phyloP scores from a whole-genome alignment of 1,284 basidiomycete species.

The Rhodotorula sp. region DNA sequence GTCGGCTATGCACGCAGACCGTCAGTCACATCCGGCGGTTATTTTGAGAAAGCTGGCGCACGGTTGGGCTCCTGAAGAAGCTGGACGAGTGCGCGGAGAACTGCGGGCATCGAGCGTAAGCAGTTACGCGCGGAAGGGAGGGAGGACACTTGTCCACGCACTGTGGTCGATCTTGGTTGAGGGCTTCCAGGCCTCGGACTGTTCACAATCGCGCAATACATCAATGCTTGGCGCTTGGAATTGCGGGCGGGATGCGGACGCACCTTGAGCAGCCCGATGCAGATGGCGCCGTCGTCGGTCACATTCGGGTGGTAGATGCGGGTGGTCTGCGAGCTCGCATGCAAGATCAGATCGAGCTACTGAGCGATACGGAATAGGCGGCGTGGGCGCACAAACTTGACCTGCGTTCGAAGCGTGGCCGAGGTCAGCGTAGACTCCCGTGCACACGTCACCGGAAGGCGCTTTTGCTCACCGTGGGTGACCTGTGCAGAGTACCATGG shows the following conservation, averaged over 20 bases:
- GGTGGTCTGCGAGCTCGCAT: conserved; percentile 53
- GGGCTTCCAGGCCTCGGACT: conserved; percentile 73
- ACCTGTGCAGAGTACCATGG: not conserved
- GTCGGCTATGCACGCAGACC: conserved; percentile 29
- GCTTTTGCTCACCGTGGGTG: conserved; percentile 19
- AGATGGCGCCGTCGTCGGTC: conserved; percentile 72
- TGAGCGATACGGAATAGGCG: not conserved
- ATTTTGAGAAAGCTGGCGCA: not conserved
- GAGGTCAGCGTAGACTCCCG: not conserved
- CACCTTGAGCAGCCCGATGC: conserved; percentile 61
- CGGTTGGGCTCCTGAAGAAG: conserved; percentile 45
- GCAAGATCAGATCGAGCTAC: not conserved
- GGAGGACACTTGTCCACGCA: not conserved
- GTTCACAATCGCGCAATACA: not conserved
- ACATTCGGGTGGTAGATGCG: conserved; percentile 92
- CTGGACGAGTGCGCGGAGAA: conserved; percentile 45
- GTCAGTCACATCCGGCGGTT: not conserved
- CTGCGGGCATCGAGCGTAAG: conserved; percentile 8
- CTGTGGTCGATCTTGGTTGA: conserved; percentile 65
- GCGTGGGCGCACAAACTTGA: conserved; percentile 42
- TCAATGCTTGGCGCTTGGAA: not conserved
- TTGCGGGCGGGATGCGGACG: not conserved
- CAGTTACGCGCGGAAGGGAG: too few relatives aligned
- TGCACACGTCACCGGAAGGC: fast-evolving
- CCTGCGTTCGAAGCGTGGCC: conserved; percentile 11